phyloP scores from a whole-genome alignment of 2,329 filamentous ascomycete genomes.

The Xylariaceae sp. region DNA sequence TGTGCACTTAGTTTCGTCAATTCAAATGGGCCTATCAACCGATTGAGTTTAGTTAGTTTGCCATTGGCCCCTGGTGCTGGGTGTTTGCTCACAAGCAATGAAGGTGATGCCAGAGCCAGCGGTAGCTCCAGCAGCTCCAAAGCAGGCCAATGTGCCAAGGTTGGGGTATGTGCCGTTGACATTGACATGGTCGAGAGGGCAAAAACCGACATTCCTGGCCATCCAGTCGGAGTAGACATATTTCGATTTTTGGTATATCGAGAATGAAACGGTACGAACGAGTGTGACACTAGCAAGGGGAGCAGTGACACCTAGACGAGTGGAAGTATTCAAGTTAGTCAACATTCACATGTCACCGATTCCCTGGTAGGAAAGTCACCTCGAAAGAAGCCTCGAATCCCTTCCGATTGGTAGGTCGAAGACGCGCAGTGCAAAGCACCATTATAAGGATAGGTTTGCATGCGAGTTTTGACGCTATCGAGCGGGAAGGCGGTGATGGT shows the following conservation, averaged over 20 bases:
- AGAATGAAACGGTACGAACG: slow-evolving; percentile 75
- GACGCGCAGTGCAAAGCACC: slow-evolving; percentile 72
- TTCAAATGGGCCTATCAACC: slow-evolving; percentile 69
- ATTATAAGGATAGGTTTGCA: slow-evolving; percentile 81
- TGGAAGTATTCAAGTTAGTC: slow-evolving; percentile 4
- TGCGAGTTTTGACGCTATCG: slow-evolving; percentile 85
- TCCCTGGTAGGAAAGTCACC: slow-evolving; percentile 47
- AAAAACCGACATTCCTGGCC: slow-evolving; percentile 62
- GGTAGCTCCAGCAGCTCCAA: slow-evolving; percentile 73
- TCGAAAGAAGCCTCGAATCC: slow-evolving; percentile 74
- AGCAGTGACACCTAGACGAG: slow-evolving; percentile 63
- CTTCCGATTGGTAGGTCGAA: slow-evolving; percentile 73
- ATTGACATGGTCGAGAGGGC: slow-evolving; percentile 72
- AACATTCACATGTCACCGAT: background rate
- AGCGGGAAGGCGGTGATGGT: slow-evolving; percentile 81
- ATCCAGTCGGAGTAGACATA: slow-evolving; percentile 70
- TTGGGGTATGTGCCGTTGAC: slow-evolving; percentile 69
- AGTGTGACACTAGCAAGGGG: slow-evolving; percentile 78
- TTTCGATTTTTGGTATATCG: slow-evolving; percentile 76
- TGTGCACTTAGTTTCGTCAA: slow-evolving; percentile 87
- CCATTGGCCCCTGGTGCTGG: background rate
- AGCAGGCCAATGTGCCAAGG: slow-evolving; percentile 70
- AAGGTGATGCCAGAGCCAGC: slow-evolving; percentile 77
- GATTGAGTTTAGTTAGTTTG: slow-evolving; percentile 12
- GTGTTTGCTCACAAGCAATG: slow-evolving; percentile 62